Evolutionary conservation across 176 grass and related monocot species (phyloP).

Genomic region (Oryza longistaminata): DNA sequence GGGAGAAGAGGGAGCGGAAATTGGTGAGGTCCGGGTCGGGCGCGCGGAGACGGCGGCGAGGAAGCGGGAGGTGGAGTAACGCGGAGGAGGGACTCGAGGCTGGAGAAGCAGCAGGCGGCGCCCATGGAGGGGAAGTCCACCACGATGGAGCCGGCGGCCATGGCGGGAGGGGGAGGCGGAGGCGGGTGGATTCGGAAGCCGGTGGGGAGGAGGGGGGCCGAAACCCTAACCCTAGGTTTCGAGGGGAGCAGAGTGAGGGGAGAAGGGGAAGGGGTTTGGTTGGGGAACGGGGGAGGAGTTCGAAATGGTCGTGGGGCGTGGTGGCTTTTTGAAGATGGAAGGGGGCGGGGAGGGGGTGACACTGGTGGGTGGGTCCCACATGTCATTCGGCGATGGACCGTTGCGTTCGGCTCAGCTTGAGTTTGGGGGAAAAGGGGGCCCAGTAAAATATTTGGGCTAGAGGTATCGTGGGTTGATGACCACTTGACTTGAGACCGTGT

Average conservation of each 20-base stretch:
- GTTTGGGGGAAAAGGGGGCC: no score
- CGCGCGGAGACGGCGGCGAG: constrained; percentile 65
- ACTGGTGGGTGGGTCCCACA: not conserved
- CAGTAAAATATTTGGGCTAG: not conserved
- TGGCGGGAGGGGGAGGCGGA: constrained; percentile 22
- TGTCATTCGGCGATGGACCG: not conserved
- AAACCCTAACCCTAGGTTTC: constrained; percentile 69
- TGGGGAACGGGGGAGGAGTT: not conserved
- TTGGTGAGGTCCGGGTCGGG: constrained; percentile 71
- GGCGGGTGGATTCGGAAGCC: constrained; percentile 32
- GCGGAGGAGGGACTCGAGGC: constrained; percentile 73
- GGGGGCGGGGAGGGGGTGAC: not conserved
- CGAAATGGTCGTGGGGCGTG: constrained; percentile 40
- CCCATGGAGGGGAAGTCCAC: constrained; percentile 61
- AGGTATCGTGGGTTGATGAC: not conserved
- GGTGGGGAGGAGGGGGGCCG: constrained; percentile 28
- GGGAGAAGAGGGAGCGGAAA: constrained; percentile 82
- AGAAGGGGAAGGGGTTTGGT: constrained; percentile 12
- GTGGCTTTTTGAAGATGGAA: constrained; percentile 40
- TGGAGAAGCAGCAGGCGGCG: constrained; percentile 48
- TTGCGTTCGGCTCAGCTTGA: not conserved
- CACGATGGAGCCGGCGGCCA: constrained; percentile 62
- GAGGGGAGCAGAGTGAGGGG: not conserved
- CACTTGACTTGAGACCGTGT: no score
- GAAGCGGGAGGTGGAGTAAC: constrained; percentile 83